Evolutionary conservation across 306 rosid species (phyloP), one percentile per base, ranked within the genome.

Genomic region (Pyrus pyrifolia): DNA sequence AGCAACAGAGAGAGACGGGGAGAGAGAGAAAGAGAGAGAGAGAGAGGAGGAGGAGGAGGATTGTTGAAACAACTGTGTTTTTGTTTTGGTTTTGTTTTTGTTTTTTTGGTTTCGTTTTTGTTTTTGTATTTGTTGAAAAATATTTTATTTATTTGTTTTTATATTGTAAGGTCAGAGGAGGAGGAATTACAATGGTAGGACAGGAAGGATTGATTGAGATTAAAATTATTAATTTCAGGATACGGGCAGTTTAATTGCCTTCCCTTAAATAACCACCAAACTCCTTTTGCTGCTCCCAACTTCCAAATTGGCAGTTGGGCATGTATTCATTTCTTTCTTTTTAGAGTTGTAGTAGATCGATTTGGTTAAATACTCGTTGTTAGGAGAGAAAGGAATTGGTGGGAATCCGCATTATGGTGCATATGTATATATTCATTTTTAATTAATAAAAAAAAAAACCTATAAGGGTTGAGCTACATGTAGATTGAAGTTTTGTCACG

Each of bases 41-140:
- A 13, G 29, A 21, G 31, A 33, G 45, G n/a, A 33, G 40, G n/a
- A 61, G 68, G 29, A 58, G 64, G 64, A 71, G 53, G 77, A 78
- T 49, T 38, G 77, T 72, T 29, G 64, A 55, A 49, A 49, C 66
- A 60, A 52, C 66, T 71, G 11, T 11, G 65, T 13, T 11, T 60
- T 25, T 29, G 15, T 8, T 51, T 6, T n/a, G n/a, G n/a, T n/a
- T n/a, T n/a, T 11, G 18, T 17, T 44, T 40, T 27, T 35, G 2
- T 62, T 21, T 1, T 38, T 40, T 40, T 9, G 0, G 45, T 42
- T 42, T 8, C 12, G 45, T 33, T 8, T 31, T 57, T 2, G 1
- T 72, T 60, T 57, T 35, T 8, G 6, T 30, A 19, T 13, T 73
- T 25, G 2, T 55, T 73, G 21, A 15, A 49, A 8, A 1, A 15